Conservation (phyloP, 225 moss, liverwort and hornwort genomes). For the Pseudoscleropodium purum region DNA sequence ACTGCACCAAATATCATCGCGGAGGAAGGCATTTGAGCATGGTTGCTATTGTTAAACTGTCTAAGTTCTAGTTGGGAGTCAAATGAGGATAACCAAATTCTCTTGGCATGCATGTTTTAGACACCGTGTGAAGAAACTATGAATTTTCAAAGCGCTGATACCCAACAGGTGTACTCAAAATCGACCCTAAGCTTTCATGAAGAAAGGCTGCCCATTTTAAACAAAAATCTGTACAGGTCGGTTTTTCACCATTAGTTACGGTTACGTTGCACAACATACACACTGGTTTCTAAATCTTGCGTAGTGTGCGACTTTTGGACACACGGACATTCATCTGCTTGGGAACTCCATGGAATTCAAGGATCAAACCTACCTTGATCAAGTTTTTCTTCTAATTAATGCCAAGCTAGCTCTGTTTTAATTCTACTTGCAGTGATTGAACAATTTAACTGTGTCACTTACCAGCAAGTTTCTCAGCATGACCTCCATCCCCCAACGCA, state of each 20-base stretch:
- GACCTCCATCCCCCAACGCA: conserved; percentile 19
- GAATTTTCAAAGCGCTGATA: background rate
- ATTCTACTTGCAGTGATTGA: background rate
- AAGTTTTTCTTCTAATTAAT: background rate
- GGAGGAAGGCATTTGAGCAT: background rate
- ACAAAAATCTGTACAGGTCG: background rate
- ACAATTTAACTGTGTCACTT: background rate
- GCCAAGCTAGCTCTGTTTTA: background rate
- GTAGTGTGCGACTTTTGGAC: too few relatives aligned
- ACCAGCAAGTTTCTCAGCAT: conserved; percentile 23
- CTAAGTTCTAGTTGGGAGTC: background rate
- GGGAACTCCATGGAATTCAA: background rate
- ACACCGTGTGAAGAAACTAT: background rate
- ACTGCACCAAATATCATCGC: background rate
- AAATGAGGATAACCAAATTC: background rate
- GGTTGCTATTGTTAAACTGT: too few relatives aligned
- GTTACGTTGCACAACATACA: background rate
- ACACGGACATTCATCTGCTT: background rate
- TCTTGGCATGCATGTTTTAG: too few relatives aligned
- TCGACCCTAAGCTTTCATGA: background rate
- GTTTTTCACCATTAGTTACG: background rate
- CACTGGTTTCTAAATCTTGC: background rate
- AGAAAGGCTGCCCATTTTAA: background rate
- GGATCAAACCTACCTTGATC: too few relatives aligned
- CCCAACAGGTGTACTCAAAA: background rate